Conservation (phyloP, 768 basidiomycete genomes). For the Rhodotorula diobovata region DNA sequence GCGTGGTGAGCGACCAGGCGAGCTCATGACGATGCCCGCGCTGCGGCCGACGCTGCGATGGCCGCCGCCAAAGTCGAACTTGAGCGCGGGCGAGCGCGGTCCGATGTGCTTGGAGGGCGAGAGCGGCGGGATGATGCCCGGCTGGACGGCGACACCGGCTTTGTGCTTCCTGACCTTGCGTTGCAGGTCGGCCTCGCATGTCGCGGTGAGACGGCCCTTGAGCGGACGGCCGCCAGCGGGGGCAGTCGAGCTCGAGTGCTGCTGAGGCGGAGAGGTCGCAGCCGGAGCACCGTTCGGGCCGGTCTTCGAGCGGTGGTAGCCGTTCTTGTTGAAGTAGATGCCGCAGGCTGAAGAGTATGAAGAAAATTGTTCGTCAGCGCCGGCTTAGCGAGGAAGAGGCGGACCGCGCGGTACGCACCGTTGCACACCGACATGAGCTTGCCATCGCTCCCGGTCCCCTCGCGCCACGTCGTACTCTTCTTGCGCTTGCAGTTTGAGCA, state of each 20-base stretch:
- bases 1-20: conserved; percentile 31
- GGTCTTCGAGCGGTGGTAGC: conserved; percentile 33
- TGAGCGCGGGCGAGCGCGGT: conserved; percentile 24
- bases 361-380: background rate
- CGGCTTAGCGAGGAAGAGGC: background rate
- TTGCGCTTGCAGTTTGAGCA: conserved; percentile 38
- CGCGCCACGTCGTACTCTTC: conserved; percentile 36
- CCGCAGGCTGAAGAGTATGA: conserved; percentile 30
- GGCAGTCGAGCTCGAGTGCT: background rate
- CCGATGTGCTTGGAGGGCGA: conserved; percentile 37
- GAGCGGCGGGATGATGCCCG: conserved; percentile 24
- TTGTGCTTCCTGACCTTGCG: conserved; percentile 14
- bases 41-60: background rate
- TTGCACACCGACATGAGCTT: conserved; percentile 21
- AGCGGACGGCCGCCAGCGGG: conserved; percentile 21
- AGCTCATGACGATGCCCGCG: conserved; percentile 20
- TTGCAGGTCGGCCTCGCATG: conserved; percentile 38
- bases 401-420: conserved; percentile 7
- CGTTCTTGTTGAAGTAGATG: conserved; percentile 39
- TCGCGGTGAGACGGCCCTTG: conserved; percentile 35
- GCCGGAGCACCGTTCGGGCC: background rate
- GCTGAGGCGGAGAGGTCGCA: background rate
- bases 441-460: background rate
- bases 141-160: background rate
- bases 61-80: conserved; percentile 12